Percentiles rank a stretch among this genome's conserved stretches.
Conservation (phyloP, 139 green algal species). For the Closterium sp. region DNA sequence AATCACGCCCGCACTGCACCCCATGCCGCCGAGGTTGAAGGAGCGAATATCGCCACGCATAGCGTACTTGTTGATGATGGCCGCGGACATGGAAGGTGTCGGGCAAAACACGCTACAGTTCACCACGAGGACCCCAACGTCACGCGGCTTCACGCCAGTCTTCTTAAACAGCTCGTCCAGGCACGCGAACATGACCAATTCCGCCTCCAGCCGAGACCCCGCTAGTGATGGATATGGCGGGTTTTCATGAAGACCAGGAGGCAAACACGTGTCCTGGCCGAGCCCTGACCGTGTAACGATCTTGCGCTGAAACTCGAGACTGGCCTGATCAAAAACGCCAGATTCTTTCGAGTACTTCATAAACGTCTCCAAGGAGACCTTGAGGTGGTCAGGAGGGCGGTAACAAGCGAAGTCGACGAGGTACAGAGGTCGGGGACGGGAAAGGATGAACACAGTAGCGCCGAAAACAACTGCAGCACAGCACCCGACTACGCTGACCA, state of each 20-base stretch:
- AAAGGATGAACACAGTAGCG: conserved; percentile 36
- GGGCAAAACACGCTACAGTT: conserved; percentile 98
- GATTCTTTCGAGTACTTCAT: conserved; percentile 6
- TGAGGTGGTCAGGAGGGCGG: conserved; percentile 25
- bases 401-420: conserved; percentile 80
- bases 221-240: conserved; percentile 65
- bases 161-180: conserved; percentile 51
- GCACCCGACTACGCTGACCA: conserved; percentile 63
- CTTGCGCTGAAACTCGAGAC: conserved; percentile 87
- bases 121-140: conserved; percentile 91
- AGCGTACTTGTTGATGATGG: conserved; percentile 95
- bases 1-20: conserved; percentile 85
- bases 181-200: conserved; percentile 73
- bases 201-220: conserved; percentile 78
- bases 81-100: conserved; percentile 86
- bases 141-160: conserved; percentile 62
- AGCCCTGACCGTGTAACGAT: conserved; percentile 85
- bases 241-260: conserved; percentile 58
- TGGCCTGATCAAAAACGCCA: conserved; percentile 60
- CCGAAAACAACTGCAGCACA: conserved; percentile 40
- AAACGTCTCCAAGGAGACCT: conserved; percentile 24
- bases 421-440: conserved; percentile 74
- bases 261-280: conserved; percentile 90
- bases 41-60: conserved; percentile 87
- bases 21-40: conserved; percentile 96